Evolutionary conservation across 805 yeast genomes (phyloP).

Genomic region (Sugiyamaella smithiae): DNA sequence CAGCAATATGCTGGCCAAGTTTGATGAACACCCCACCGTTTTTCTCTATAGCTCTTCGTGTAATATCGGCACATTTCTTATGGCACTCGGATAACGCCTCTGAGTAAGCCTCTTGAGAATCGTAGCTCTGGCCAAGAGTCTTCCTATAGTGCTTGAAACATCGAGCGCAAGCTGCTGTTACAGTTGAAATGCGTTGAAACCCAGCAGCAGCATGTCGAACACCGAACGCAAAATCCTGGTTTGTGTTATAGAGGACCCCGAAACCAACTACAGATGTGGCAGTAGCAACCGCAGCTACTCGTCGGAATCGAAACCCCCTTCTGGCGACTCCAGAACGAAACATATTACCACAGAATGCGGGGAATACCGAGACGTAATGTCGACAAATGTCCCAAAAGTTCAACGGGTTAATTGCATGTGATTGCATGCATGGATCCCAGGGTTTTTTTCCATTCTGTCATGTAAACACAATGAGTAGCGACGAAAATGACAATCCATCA

Average conservation of each 20-base stretch:
- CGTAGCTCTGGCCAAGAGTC: constrained; percentile 47
- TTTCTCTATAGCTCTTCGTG: constrained; percentile 70
- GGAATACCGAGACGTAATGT: no score
- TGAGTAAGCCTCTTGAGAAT: constrained; percentile 44
- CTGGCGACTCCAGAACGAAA: neutral
- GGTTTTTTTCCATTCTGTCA: no score
- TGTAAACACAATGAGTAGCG: neutral
- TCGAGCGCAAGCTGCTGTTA: constrained; percentile 53
- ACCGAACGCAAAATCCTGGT: constrained; percentile 25
- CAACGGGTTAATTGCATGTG: neutral
- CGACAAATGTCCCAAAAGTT: neutral
- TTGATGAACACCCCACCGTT: constrained; percentile 95
- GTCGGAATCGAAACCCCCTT: neutral
- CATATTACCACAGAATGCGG: no score
- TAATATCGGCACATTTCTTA: constrained; percentile 68
- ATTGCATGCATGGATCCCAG: no score
- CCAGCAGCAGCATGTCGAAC: constrained; percentile 25
- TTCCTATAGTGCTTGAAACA: constrained; percentile 72
- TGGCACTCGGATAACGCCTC: constrained; percentile 66
- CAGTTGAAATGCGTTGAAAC: constrained; percentile 30
- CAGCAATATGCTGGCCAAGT: constrained; percentile 90
- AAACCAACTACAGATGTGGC: constrained; percentile 9
- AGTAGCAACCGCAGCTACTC: neutral
- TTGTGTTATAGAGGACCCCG: constrained; percentile 22
- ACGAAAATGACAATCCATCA: neutral